Evolutionary conservation across 176 grass and related monocot genomes (phyloP).

Genomic region (Canna indica): DNA sequence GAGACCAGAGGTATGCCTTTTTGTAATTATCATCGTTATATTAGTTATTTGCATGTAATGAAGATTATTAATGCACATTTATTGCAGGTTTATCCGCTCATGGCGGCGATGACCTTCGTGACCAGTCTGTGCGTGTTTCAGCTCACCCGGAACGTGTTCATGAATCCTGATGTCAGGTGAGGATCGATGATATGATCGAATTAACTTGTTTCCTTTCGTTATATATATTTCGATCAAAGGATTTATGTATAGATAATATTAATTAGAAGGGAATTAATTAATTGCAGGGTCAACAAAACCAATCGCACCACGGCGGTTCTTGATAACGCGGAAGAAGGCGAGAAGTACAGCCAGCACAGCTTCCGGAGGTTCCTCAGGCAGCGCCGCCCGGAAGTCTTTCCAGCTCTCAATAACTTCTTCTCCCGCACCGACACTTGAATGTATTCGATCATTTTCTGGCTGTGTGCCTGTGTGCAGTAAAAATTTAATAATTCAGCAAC

Average conservation of each 20-base stretch:
- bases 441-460: no score
- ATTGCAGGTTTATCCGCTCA: constrained; percentile 20
- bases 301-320: constrained; percentile 1
- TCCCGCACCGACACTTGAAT: not conserved
- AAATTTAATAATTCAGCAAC: no score
- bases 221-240: no score
- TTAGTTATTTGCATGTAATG: no score
- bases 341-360: constrained; percentile 15
- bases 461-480: no score
- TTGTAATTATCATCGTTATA: not conserved
- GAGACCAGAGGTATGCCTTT: constrained; percentile 6
- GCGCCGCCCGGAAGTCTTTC: constrained; percentile 13
- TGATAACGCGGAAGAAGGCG: constrained; percentile 18
- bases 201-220: not conserved
- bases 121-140: constrained; percentile 11
- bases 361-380: constrained; percentile 10
- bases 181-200: no score
- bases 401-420: constrained; percentile 6
- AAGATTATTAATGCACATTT: no score
- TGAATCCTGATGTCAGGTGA: constrained; percentile 25
- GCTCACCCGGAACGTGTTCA: not conserved
- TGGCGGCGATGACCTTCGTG: constrained; percentile 12
- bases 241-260: no score
- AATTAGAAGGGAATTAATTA: no score
- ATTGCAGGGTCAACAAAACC: constrained; percentile 20